phyloP scores from a whole-genome alignment of 352 stramenopile genomes.

The Phytophthora litchii region DNA sequence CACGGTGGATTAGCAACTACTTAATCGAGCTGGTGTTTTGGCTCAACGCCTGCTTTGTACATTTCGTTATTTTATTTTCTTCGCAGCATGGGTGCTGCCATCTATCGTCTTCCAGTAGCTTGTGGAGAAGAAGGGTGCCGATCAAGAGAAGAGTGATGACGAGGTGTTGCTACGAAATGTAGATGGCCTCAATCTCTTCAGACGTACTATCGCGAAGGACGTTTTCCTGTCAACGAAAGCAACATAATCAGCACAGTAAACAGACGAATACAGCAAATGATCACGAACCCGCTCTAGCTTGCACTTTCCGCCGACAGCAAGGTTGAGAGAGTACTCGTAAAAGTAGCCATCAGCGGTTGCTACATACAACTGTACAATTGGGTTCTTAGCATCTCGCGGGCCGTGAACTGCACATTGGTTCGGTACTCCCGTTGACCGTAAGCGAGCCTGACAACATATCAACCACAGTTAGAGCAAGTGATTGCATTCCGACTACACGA shows the following conservation, averaged over 20 bases:
- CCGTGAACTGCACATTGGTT: constrained; percentile 86
- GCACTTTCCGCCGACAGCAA: constrained; percentile 75
- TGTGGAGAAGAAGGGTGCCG: neutral
- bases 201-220: constrained; percentile 81
- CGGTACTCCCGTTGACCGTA: constrained; percentile 69
- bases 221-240: constrained; percentile 63
- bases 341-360: constrained; percentile 84
- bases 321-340: constrained; percentile 87
- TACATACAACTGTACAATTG: constrained; percentile 77
- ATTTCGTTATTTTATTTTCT: constrained; percentile 24
- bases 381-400: constrained; percentile 53
- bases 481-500: neutral
- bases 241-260: constrained; percentile 5
- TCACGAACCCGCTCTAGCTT: constrained; percentile 68
- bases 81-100: constrained; percentile 1
- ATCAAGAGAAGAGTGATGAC: constrained; percentile 1
- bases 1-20: constrained; percentile 14
- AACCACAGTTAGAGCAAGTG: constrained; percentile 3
- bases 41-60: constrained; percentile 16
- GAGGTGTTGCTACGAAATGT: constrained; percentile 60
- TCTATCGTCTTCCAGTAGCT: constrained; percentile 7
- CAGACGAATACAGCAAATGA: constrained; percentile 4
- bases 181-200: constrained; percentile 86
- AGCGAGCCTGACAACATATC: constrained; percentile 53
- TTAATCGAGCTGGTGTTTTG: constrained; percentile 27